These are phyloP conservation scores for Phytophthora quininea DNA, from an alignment of 352 stramenopile genomes.

Conservation along the genomic window DNA sequence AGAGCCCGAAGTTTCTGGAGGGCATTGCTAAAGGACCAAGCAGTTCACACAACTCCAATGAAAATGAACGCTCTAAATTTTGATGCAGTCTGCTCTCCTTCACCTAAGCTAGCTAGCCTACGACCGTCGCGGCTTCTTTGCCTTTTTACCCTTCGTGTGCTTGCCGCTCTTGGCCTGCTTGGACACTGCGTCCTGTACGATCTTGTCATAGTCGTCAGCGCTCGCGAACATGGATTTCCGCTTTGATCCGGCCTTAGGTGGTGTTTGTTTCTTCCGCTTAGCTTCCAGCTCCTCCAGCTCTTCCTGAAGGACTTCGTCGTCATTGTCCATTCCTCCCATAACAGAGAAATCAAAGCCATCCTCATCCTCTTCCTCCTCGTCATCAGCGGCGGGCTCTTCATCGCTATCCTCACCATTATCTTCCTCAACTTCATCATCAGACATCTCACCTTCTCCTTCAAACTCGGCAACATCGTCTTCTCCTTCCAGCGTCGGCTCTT, in stretches of 20 bases:
- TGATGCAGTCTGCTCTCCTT: conserved; percentile 22
- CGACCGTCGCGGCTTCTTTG: conserved; percentile 47
- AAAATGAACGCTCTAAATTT: conserved; percentile 29
- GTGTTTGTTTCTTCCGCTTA: conserved; percentile 65
- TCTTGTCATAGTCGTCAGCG: conserved; percentile 77
- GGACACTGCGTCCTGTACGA: conserved; percentile 68
- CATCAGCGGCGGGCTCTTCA: conserved; percentile 40
- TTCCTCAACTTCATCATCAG: conserved; percentile 34
- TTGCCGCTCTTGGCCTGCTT: conserved; percentile 47
- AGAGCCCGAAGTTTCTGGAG: conserved; percentile 7
- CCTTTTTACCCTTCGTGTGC: conserved; percentile 28
- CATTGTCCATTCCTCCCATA: conserved; percentile 50
- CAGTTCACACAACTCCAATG: background rate
- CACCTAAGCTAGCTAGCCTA: conserved; percentile 26
- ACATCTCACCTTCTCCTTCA: conserved; percentile 38
- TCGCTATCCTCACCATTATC: conserved; percentile 47
- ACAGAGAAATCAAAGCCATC: conserved; percentile 55
- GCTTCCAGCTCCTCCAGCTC: conserved; percentile 40
- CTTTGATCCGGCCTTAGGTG: conserved; percentile 49
- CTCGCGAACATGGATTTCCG: conserved; percentile 77
- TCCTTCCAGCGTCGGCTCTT: conserved; percentile 53
- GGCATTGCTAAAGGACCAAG: conserved; percentile 15
- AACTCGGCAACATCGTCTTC: conserved; percentile 52
- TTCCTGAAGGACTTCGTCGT: conserved; percentile 50
- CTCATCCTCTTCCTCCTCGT: conserved; percentile 39